Percentiles rank a stretch among this genome's conserved stretches.
Evolutionary conservation across 2,329 filamentous ascomycete species (phyloP).

Genomic region (Fusarium temperatum): DNA sequence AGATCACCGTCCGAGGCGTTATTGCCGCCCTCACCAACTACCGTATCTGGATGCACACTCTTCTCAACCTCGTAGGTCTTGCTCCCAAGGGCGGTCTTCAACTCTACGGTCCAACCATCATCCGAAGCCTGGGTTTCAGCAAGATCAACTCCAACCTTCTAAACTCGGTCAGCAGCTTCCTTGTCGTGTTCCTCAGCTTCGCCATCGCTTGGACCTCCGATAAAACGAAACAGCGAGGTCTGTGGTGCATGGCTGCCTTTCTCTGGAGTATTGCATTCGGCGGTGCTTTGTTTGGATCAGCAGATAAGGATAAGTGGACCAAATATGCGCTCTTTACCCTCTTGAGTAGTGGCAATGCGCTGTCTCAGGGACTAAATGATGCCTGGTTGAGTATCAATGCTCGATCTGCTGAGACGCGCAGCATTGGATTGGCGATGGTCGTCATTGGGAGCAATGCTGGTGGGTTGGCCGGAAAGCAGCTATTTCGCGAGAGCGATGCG

Average conservation of each 20-base stretch:
- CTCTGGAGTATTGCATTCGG: slow-evolving; percentile 37
- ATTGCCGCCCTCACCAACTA: slow-evolving; percentile 10
- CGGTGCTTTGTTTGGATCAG: slow-evolving; percentile 14
- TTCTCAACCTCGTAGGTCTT: slow-evolving; percentile 33
- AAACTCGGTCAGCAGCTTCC: slow-evolving; percentile 32
- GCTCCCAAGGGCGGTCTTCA: slow-evolving; percentile 40
- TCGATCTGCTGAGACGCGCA: slow-evolving; percentile 14
- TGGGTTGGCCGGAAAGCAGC: slow-evolving; percentile 34
- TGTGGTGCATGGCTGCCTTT: slow-evolving; percentile 31
- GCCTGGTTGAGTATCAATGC: slow-evolving; percentile 40
- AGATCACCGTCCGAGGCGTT: slow-evolving; percentile 3
- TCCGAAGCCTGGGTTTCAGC: slow-evolving; percentile 35
- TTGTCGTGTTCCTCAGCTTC: slow-evolving; percentile 29
- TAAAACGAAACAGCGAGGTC: slow-evolving; percentile 28
- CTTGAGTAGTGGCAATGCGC: slow-evolving; percentile 32
- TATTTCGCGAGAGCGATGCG: slow-evolving; percentile 34
- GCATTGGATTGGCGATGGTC: slow-evolving; percentile 34
- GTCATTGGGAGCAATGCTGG: slow-evolving; percentile 41
- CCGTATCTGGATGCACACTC: slow-evolving; percentile 31
- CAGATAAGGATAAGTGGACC: slow-evolving; percentile 20
- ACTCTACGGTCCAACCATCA: slow-evolving; percentile 36
- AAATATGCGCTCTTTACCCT: slow-evolving; percentile 32
- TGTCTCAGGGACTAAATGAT: slow-evolving; percentile 36
- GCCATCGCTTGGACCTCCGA: slow-evolving; percentile 30
- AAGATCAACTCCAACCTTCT: slow-evolving; percentile 37